Base-by-base conservation (phyloP, 2,329 filamentous ascomycete species). In the Capronia coronata region DNA sequence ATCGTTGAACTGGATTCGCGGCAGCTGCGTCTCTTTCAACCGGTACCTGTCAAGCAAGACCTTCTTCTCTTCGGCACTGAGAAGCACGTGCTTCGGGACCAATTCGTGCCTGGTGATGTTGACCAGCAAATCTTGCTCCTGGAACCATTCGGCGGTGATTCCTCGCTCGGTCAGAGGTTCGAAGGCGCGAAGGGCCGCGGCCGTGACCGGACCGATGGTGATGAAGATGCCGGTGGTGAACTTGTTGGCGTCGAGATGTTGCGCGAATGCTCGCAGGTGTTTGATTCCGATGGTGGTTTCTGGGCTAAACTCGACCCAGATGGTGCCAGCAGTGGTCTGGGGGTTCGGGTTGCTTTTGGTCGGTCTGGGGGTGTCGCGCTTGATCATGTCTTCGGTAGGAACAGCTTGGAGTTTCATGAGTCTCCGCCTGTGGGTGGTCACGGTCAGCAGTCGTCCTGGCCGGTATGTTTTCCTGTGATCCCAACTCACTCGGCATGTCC, bases 41-140 rank as follows among this genome's bases (percentile, higher is more conserved):
- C 93, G 82, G 71, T 98, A 98, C 56, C 93, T 78, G 71, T 89
- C 82, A 53, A 98, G 76, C 63, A 98, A 73, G 30, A 86, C 84
- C 40, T 73, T 72, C 78, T 96, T 96, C 75, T 98, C 93, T 63
- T 94, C 88, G 39, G 82, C 79, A 63, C 87, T 94, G 49, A 98
- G 80, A 53, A 97, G 72, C 30, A 97, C 83, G 66, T 98, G 93
- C 67, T 86, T 89, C 38, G 93, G 93, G 23, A 98, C 93, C 48
- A 98, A 79, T 71, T 97, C 91, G 73, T 98, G 93, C 68, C 90
- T 87, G 52, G 91, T 97, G 69, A 98, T 97, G 72, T 98, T 98
- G 70, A 98, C 90, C 52, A 97, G 77, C 62, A 98, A 71, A 71
- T 98, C 93, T 67, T 93, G 86, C 75, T 97, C 93, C 62, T 91